Evolutionary conservation across 495 filamentous ascomycete species (phyloP).

Genomic region (Cercophora samala): DNA sequence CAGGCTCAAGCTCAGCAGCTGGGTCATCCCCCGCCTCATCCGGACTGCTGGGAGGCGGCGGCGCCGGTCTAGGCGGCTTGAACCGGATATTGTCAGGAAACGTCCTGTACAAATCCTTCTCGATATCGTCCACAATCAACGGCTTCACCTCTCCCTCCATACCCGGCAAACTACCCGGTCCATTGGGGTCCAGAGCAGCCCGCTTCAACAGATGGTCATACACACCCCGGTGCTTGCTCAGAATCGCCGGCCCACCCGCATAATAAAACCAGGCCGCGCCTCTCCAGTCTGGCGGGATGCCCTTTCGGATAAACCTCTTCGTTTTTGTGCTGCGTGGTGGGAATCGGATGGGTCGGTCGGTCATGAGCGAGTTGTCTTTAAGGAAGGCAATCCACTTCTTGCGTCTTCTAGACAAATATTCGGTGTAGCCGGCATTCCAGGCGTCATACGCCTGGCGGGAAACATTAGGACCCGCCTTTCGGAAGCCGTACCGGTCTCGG

Average conservation of each 20-base stretch:
- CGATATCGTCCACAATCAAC: slow-evolving; percentile 83
- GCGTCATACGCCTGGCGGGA: slow-evolving; percentile 71
- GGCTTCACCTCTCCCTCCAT: slow-evolving; percentile 50
- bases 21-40: neutral
- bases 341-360: slow-evolving; percentile 69
- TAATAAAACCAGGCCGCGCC: slow-evolving; percentile 97
- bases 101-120: slow-evolving; percentile 89
- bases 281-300: slow-evolving; percentile 89
- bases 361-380: slow-evolving; percentile 69
- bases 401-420: slow-evolving; percentile 63
- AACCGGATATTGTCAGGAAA: slow-evolving; percentile 95
- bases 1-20: slow-evolving; percentile 24
- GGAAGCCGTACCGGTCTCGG: slow-evolving; percentile 89
- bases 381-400: slow-evolving; percentile 80
- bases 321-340: slow-evolving; percentile 76
- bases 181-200: slow-evolving; percentile 25
- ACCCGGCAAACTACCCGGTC: slow-evolving; percentile 19
- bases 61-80: slow-evolving; percentile 54
- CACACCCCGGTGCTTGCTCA: slow-evolving; percentile 68
- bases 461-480: slow-evolving; percentile 80
- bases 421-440: slow-evolving; percentile 71
- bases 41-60: slow-evolving; percentile 1
- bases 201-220: slow-evolving; percentile 67
- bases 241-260: slow-evolving; percentile 76
- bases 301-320: slow-evolving; percentile 88